Percentiles rank a stretch among this genome's conserved stretches.
phyloP scores from a whole-genome alignment of 2,329 filamentous ascomycete genomes.

The Ceratocystis ficicola region DNA sequence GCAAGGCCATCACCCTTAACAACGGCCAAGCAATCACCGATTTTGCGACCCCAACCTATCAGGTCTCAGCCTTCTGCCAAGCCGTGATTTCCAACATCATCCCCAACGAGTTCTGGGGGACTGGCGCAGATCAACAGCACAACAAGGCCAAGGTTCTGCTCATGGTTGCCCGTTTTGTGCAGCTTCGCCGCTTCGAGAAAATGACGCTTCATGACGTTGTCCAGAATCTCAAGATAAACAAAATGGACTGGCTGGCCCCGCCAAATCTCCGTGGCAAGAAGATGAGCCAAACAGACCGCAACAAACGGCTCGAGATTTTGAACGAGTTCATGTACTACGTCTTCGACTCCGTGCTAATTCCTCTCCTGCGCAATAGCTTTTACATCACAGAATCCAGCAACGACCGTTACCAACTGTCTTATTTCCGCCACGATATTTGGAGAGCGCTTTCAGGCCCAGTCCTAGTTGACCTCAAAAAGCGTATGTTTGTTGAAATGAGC shows the following conservation, averaged over 20 bases:
- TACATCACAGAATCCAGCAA: conserved; percentile 84
- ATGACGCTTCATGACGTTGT: conserved; percentile 66
- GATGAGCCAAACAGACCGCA: conserved; percentile 56
- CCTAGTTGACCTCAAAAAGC: conserved; percentile 51
- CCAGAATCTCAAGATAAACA: conserved; percentile 53
- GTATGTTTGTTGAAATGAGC: conserved; percentile 69
- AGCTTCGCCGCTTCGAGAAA: conserved; percentile 66
- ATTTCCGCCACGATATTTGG: conserved; percentile 93
- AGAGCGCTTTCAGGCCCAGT: conserved; percentile 60
- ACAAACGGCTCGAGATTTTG: conserved; percentile 68
- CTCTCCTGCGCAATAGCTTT: conserved; percentile 75
- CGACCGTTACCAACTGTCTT: conserved; percentile 73
- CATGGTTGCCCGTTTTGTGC: conserved; percentile 66
- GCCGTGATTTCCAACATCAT: conserved; percentile 61
- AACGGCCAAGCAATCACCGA: conserved; percentile 42
- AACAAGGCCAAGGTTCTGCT: conserved; percentile 53
- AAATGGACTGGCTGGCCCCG: conserved; percentile 60
- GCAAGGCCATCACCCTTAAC: conserved; percentile 9
- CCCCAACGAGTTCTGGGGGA: conserved; percentile 64
- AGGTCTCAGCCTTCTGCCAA: conserved; percentile 78
- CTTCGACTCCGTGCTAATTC: conserved; percentile 84
- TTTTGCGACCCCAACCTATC: conserved; percentile 51
- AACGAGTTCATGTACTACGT: conserved; percentile 81
- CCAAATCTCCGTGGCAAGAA: conserved; percentile 39
- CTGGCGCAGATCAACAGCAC: conserved; percentile 36